These are phyloP conservation scores for Cornus kousa DNA, from an alignment of 148 eudicot genomes.

Conservation along the genomic window DNA sequence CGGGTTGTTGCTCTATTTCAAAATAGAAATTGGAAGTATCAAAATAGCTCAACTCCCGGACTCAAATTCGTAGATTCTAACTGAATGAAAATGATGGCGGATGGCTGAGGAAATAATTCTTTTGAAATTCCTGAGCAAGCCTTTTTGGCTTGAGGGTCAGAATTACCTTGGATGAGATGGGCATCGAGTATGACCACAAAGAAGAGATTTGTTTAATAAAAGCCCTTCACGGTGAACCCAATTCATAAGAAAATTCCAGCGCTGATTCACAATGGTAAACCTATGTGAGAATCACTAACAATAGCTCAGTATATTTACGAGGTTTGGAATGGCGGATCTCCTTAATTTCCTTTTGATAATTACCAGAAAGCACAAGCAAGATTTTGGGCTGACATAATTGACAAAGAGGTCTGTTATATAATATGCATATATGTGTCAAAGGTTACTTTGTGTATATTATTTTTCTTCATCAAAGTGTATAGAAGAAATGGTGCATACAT, in stretches of 20 bases:
- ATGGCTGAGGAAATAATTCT: conserved; percentile 8
- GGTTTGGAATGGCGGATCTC: conserved; percentile 16
- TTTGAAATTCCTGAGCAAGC: conserved; percentile 1
- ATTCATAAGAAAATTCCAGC: conserved; percentile 19
- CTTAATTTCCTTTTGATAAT: conserved; percentile 21
- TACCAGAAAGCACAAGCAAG: conserved; percentile 19
- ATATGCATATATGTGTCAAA: too few species aligned
- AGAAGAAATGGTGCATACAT: too few species aligned
- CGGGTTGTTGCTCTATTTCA: too few species aligned
- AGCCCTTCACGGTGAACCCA: conserved; percentile 9
- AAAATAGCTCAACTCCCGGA: too few species aligned
- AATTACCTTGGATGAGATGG: conserved; percentile 21
- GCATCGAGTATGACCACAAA: conserved; percentile 14
- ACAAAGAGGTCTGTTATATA: conserved; percentile 19
- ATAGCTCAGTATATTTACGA: conserved; percentile 26
- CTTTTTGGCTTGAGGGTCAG: conserved; percentile 21
- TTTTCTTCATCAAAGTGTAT: too few species aligned
- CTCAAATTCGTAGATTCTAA: too few species aligned
- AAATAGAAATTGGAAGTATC: too few species aligned
- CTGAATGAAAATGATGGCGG: neutral
- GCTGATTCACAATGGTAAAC: conserved; percentile 24
- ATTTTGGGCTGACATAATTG: conserved; percentile 32
- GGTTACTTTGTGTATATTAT: too few species aligned
- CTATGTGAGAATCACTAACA: conserved; percentile 17
- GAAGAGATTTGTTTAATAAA: conserved; percentile 20